phyloP scores from a whole-genome alignment of 2,329 filamentous ascomycete genomes.

The Aspergillus versicolor region DNA sequence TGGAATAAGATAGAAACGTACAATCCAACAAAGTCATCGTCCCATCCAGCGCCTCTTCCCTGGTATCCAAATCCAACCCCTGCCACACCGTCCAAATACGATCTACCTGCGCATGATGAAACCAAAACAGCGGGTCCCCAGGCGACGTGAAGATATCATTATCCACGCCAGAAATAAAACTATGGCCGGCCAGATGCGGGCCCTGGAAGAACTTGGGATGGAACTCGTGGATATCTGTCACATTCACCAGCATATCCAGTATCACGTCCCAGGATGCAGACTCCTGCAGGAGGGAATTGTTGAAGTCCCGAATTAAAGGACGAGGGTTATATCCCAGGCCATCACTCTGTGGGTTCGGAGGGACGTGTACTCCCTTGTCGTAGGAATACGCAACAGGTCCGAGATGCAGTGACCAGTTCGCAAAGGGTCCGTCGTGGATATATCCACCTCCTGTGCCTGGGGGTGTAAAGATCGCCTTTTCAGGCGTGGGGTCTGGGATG shows the following conservation, averaged over 20 bases:
- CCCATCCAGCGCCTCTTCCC: not conserved
- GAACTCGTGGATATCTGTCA: not conserved
- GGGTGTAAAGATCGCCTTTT: not conserved
- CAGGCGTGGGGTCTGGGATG: not conserved
- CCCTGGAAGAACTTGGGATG: not conserved
- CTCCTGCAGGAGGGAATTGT: not conserved
- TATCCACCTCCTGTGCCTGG: not conserved
- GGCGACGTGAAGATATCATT: not conserved
- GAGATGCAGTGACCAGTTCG: not conserved
- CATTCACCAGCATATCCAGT: not conserved
- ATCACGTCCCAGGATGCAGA: not conserved
- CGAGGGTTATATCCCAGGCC: not conserved
- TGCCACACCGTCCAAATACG: not conserved
- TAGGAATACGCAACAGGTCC: not conserved
- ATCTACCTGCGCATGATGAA: not conserved
- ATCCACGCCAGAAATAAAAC: not conserved
- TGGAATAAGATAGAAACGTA: not conserved
- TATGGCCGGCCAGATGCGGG: not conserved
- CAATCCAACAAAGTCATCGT: not conserved
- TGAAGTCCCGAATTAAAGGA: not conserved
- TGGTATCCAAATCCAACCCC: not conserved
- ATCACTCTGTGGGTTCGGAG: not conserved
- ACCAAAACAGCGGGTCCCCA: not conserved
- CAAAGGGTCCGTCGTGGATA: not conserved
- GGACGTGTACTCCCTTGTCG: not conserved